These are phyloP conservation scores for Golovinomyces cichoracearum DNA, from an alignment of 2,329 filamentous ascomycete species.

Conservation along the genomic window DNA sequence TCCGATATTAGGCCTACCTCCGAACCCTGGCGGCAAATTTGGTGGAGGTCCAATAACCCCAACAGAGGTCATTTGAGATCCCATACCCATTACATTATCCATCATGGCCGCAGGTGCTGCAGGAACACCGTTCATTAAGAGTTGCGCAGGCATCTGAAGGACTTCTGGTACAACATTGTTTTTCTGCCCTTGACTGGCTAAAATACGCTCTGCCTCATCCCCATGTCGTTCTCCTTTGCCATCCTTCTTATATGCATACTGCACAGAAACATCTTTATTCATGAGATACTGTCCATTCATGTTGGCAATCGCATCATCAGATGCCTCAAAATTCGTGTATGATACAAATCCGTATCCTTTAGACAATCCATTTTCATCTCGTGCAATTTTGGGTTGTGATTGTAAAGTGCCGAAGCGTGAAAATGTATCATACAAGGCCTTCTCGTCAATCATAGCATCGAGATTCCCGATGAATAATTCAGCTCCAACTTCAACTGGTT, in stretches of 20 bases:
- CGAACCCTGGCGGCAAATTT: slow-evolving; percentile 12
- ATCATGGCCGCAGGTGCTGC: slow-evolving; percentile 19
- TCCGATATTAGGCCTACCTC: slow-evolving; percentile 6
- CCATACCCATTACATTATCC: slow-evolving; percentile 7
- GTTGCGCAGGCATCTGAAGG: slow-evolving; percentile 15
- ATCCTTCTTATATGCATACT: slow-evolving; percentile 98
- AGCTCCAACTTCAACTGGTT: slow-evolving; percentile 74
- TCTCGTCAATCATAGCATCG: slow-evolving; percentile 83
- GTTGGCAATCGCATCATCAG: slow-evolving; percentile 69
- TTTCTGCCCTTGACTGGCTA: slow-evolving; percentile 77
- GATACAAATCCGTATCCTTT: slow-evolving; percentile 95
- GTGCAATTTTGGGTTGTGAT: slow-evolving; percentile 66
- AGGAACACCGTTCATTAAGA: slow-evolving; percentile 19
- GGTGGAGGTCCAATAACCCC: slow-evolving; percentile 7
- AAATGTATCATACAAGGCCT: slow-evolving; percentile 86
- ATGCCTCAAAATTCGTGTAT: slow-evolving; percentile 78
- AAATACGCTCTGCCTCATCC: slow-evolving; percentile 72
- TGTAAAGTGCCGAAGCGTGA: slow-evolving; percentile 71
- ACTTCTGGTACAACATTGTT: slow-evolving; percentile 67
- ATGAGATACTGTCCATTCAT: slow-evolving; percentile 94
- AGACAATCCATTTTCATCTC: slow-evolving; percentile 64
- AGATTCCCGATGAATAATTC: slow-evolving; percentile 94
- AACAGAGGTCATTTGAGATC: not conserved
- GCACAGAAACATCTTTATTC: slow-evolving; percentile 87
- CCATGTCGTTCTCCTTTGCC: slow-evolving; percentile 91